Evolutionary conservation across 495 filamentous ascomycete genomes (phyloP).

Genomic region (Podospora comata): DNA sequence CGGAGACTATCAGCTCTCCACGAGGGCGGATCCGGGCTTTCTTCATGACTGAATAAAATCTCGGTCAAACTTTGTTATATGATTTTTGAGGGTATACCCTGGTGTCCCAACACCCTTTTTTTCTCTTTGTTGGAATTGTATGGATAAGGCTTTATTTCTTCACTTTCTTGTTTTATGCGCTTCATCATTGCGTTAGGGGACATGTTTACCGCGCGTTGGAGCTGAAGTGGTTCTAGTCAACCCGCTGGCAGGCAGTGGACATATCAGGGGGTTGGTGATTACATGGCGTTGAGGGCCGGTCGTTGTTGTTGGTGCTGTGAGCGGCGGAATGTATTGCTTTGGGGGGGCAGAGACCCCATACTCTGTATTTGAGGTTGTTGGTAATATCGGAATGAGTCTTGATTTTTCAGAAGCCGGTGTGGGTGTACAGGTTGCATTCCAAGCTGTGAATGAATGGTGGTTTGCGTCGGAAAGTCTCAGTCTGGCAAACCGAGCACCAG

Average conservation of each 20-base stretch:
- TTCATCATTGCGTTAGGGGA: neutral
- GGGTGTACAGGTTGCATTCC: neutral
- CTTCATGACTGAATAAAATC: neutral
- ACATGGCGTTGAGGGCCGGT: neutral
- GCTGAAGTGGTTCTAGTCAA: neutral
- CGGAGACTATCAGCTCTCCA: neutral
- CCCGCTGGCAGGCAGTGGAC: neutral
- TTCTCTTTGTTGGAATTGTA: neutral
- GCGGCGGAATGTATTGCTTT: too few relatives aligned
- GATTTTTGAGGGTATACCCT: conserved; percentile 20
- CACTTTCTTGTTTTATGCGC: neutral
- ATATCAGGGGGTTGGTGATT: neutral
- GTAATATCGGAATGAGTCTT: neutral
- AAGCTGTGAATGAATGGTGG: neutral
- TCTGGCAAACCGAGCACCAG: neutral
- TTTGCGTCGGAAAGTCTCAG: neutral
- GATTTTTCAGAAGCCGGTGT: neutral
- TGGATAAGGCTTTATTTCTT: neutral
- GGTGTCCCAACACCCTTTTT: conserved; percentile 17
- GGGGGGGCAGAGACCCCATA: neutral
- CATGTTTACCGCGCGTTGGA: neutral
- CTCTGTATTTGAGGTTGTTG: neutral
- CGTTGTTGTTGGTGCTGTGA: neutral
- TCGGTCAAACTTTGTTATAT: conserved; percentile 1
- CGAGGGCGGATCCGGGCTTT: neutral